phyloP scores from a whole-genome alignment of 164 flowering plant species.

The Sedum album region DNA sequence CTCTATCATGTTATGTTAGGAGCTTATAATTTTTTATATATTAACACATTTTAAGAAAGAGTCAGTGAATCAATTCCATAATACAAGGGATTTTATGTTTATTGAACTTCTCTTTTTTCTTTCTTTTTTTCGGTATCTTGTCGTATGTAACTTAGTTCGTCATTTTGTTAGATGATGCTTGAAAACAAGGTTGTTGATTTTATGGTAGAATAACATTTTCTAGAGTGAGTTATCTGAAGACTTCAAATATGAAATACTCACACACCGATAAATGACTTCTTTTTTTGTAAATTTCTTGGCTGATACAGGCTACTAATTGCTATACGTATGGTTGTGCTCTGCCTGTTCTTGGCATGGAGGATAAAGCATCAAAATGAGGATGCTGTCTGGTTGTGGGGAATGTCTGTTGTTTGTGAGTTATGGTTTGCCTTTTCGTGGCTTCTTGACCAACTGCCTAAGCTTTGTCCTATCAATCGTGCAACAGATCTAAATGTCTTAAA shows the following conservation, averaged over 20 bases:
- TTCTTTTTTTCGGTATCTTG: no score
- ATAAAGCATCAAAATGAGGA: constrained; percentile 49
- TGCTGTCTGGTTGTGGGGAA: constrained; percentile 89
- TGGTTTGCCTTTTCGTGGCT: constrained; percentile 62
- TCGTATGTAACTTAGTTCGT: background rate
- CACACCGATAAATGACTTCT: background rate
- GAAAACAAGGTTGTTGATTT: background rate
- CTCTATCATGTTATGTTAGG: no score
- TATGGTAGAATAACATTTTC: background rate
- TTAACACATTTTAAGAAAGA: background rate
- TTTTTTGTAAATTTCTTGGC: background rate
- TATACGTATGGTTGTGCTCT: constrained; percentile 51
- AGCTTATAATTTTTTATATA: no score
- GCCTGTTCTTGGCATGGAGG: constrained; percentile 61
- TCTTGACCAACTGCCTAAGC: constrained; percentile 86
- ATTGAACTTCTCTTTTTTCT: no score
- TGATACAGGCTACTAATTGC: constrained; percentile 24
- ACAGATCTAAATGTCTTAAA: constrained; percentile 56
- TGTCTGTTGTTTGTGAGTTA: constrained; percentile 50
- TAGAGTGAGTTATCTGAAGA: background rate
- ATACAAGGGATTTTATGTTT: no score
- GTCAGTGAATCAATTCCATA: no score
- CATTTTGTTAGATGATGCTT: background rate
- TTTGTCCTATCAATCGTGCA: constrained; percentile 59
- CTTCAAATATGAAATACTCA: no score